A percentile compares a stretch with the other conserved stretches of the same genome.
Conservation (phyloP, 2,329 filamentous ascomycete genomes). For the Botrytis hyacinthi region DNA sequence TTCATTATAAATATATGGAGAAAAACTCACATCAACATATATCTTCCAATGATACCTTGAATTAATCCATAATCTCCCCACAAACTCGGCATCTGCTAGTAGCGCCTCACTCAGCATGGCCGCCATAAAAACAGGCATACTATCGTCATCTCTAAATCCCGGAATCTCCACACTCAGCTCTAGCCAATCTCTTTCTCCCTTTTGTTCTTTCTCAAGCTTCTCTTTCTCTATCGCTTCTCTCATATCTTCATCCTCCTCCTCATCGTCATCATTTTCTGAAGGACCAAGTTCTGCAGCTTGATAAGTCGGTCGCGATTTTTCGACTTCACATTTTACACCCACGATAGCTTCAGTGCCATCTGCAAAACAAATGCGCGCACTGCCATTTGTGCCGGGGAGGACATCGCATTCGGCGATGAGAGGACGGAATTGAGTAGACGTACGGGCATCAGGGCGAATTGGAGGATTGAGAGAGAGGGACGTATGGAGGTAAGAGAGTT, state of each 20-base stretch:
- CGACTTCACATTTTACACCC: slow-evolving; percentile 92
- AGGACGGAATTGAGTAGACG: slow-evolving; percentile 83
- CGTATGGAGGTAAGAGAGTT: slow-evolving; percentile 91
- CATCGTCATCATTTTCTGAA: slow-evolving; percentile 37
- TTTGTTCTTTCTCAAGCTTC: slow-evolving; percentile 42
- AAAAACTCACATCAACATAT: slow-evolving; percentile 72
- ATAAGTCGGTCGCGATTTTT: slow-evolving; percentile 56
- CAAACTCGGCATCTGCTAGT: slow-evolving; percentile 67
- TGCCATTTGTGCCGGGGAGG: slow-evolving; percentile 85
- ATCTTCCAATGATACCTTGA: slow-evolving; percentile 92
- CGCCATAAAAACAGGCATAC: slow-evolving; percentile 79
- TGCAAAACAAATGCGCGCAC: slow-evolving; percentile 87
- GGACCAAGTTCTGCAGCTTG: slow-evolving; percentile 30
- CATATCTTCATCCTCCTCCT: slow-evolving; percentile 42
- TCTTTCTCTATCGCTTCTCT: slow-evolving; percentile 39
- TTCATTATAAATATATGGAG: neutral
- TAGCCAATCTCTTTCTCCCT: slow-evolving; percentile 68
- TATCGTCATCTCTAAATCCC: slow-evolving; percentile 86
- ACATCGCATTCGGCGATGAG: slow-evolving; percentile 88
- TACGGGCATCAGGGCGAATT: slow-evolving; percentile 83
- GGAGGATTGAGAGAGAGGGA: slow-evolving; percentile 80
- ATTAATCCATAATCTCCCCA: slow-evolving; percentile 80
- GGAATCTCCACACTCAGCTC: slow-evolving; percentile 91
- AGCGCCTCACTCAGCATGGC: slow-evolving; percentile 88
- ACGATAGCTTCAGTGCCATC: slow-evolving; percentile 96